Conservation (phyloP, 2,329 filamentous ascomycete species). For the Xylaria digitata region DNA sequence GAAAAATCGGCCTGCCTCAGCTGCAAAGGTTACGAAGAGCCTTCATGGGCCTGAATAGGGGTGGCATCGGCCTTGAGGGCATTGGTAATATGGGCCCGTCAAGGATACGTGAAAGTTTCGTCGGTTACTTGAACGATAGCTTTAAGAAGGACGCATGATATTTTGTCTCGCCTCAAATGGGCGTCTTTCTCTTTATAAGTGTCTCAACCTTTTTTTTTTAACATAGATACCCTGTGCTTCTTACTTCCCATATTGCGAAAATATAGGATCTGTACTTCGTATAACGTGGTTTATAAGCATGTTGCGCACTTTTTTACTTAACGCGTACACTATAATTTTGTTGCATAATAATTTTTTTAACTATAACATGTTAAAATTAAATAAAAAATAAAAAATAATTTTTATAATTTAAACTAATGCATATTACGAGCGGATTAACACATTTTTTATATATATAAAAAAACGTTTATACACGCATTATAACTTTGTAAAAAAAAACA, state of each 20-base stretch:
- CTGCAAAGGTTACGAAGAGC: conserved; percentile 81
- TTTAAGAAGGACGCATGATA: conserved; percentile 68
- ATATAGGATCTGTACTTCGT: background rate
- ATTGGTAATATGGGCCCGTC: conserved; percentile 65
- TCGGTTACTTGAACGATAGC: conserved; percentile 73
- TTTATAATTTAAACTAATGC: too few species aligned
- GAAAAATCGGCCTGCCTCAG: conserved; percentile 76
- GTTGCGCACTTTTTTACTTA: too few species aligned
- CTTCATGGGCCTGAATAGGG: conserved; percentile 81
- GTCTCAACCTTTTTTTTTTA: background rate
- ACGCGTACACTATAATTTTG: too few species aligned
- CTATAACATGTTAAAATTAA: too few species aligned
- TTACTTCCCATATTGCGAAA: background rate
- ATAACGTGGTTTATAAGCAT: too few species aligned
- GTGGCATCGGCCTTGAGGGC: conserved; percentile 69
- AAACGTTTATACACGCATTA: too few species aligned
- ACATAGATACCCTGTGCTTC: conserved; percentile 18
- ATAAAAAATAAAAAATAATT: too few species aligned
- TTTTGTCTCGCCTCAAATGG: background rate
- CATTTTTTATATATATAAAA: too few species aligned
- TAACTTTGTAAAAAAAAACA: too few species aligned
- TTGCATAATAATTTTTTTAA: too few species aligned
- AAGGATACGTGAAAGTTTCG: conserved; percentile 71
- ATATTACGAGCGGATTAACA: too few species aligned
- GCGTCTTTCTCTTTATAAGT: conserved; percentile 7